A percentile compares a stretch with the other conserved stretches of the same genome.
phyloP scores from a whole-genome alignment of 2,329 filamentous ascomycete genomes.

The Hymenoscyphus infarciens region DNA sequence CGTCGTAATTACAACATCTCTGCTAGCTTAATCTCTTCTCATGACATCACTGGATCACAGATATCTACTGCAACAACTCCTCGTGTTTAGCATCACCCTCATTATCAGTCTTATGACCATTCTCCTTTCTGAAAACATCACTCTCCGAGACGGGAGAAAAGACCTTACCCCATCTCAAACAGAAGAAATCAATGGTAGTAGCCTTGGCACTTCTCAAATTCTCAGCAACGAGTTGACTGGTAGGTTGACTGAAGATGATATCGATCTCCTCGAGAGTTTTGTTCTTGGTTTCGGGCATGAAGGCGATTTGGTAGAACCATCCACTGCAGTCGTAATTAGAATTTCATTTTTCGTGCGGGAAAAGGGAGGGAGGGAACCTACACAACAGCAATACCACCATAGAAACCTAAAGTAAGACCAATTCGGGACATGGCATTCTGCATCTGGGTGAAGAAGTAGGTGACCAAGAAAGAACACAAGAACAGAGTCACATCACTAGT shows the following conservation, averaged over 20 bases:
- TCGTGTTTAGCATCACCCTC: constrained; percentile 20
- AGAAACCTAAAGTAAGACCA: constrained; percentile 66
- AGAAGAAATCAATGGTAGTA: constrained; percentile 28
- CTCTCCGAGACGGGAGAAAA: constrained; percentile 30
- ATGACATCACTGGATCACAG: too few species aligned
- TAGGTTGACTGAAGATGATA: constrained; percentile 61
- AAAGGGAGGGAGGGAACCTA: neutral
- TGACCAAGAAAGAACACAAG: constrained; percentile 68
- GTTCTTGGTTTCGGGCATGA: constrained; percentile 72
- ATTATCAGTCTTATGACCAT: constrained; percentile 26
- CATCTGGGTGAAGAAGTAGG: constrained; percentile 73
- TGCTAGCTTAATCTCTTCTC: too few species aligned
- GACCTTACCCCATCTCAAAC: constrained; percentile 31
- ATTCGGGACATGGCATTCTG: constrained; percentile 63
- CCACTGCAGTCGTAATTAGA: constrained; percentile 36
- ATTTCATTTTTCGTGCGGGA: neutral
- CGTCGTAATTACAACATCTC: neutral
- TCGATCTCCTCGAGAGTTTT: constrained; percentile 69
- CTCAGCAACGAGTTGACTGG: constrained; percentile 57
- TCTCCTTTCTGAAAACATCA: constrained; percentile 31
- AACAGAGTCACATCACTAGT: constrained; percentile 65
- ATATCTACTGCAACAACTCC: constrained; percentile 16
- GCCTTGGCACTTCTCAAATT: constrained; percentile 44
- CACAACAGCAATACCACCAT: constrained; percentile 67
- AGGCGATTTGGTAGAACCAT: constrained; percentile 69